Evolutionary conservation across 257 asterid species (phyloP).

Genomic region (Capsicum rhomboideum): DNA sequence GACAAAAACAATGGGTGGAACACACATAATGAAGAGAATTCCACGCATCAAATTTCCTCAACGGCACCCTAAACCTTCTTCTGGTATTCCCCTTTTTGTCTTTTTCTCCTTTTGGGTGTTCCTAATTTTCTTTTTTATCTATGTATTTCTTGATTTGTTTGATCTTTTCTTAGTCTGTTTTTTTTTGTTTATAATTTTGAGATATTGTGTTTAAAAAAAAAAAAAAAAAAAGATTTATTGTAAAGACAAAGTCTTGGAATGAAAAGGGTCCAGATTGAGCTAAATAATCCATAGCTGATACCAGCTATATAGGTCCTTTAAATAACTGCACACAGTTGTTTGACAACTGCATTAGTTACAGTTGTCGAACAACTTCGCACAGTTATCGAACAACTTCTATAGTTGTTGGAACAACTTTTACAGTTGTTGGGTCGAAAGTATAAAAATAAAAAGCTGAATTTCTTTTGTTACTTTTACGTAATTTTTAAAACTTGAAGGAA

Average conservation of each 20-base stretch:
- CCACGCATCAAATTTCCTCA: neutral
- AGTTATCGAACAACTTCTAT: no score
- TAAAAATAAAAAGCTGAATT: no score
- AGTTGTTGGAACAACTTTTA: no score
- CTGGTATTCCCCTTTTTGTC: neutral
- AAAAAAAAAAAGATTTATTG: neutral
- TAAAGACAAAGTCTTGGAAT: neutral
- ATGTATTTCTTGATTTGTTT: neutral
- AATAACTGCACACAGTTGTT: no score
- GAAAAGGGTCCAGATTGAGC: neutral
- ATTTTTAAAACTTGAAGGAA: no score
- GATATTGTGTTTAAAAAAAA: neutral
- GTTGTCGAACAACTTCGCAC: no score
- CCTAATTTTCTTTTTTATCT: neutral
- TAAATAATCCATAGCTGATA: neutral
- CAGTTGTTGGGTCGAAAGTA: no score
- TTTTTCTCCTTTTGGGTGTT: neutral
- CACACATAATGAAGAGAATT: neutral
- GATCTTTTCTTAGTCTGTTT: neutral
- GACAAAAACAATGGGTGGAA: neutral
- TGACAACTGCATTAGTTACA: no score
- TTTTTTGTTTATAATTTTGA: neutral
- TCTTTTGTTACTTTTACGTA: no score
- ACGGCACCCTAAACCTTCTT: neutral
- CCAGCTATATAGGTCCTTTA: no score